Evolutionary conservation across 345 rosid species (phyloP).

Genomic region (Dipteronia dyeriana): DNA sequence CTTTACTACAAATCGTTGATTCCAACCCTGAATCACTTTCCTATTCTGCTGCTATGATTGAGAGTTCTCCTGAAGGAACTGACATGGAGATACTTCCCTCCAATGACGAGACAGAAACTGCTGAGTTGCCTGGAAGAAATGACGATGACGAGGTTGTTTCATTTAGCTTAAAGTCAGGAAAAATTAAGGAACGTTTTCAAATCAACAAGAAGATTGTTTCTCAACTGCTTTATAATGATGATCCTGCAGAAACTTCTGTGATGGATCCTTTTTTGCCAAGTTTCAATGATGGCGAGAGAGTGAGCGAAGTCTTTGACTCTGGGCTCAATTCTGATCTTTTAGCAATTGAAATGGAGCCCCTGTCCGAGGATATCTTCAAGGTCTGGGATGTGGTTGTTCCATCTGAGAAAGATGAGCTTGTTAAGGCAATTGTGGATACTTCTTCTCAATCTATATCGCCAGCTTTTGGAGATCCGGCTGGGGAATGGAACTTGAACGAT

Average conservation of each 20-base stretch:
- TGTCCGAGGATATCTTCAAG: constrained; percentile 51
- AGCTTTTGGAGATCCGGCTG: constrained; percentile 27
- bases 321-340: constrained; percentile 16
- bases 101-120: constrained; percentile 8
- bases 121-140: constrained; percentile 5
- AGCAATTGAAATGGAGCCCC: constrained; percentile 25
- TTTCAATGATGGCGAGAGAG: constrained; percentile 30
- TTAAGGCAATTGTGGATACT: constrained; percentile 41
- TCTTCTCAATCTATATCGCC: constrained; percentile 22
- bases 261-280: constrained; percentile 37
- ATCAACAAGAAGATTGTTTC: constrained; percentile 26
- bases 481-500: constrained; percentile 25
- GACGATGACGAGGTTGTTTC: neutral
- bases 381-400: constrained; percentile 70
- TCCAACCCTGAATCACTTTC: constrained; percentile 36
- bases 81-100: constrained; percentile 26
- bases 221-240: constrained; percentile 23
- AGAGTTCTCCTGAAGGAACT: constrained; percentile 17
- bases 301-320: constrained; percentile 20
- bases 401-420: constrained; percentile 49
- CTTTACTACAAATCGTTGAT: constrained; percentile 52
- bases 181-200: constrained; percentile 5
- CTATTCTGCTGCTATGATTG: constrained; percentile 23
- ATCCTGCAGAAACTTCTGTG: constrained; percentile 28
- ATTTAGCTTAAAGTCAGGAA: constrained; percentile 23